phyloP scores from a whole-genome alignment of 208 protist species.

The Acanthamoeba castellanii region DNA sequence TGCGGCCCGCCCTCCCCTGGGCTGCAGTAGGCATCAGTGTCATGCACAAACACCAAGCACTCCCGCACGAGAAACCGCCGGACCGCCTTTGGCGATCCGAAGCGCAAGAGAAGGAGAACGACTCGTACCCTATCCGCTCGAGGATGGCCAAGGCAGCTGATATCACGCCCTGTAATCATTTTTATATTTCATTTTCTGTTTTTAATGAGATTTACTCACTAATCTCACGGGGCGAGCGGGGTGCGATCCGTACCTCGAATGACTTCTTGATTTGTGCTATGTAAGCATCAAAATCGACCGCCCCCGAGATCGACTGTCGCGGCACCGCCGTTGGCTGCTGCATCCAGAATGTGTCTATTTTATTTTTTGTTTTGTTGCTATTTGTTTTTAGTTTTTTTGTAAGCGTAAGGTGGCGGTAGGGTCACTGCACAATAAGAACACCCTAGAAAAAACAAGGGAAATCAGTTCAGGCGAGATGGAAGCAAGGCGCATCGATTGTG shows the following conservation, averaged over 20 bases:
- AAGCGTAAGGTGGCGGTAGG: not conserved
- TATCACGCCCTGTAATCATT: not conserved
- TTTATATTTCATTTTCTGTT: not conserved
- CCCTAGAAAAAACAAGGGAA: not conserved
- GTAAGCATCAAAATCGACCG: constrained; percentile 13
- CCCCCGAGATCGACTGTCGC: not conserved
- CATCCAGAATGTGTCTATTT: not conserved
- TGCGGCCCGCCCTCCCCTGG: not conserved
- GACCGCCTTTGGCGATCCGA: not conserved
- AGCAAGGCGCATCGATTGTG: too few species aligned
- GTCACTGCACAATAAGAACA: not conserved
- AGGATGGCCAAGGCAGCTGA: constrained; percentile 1
- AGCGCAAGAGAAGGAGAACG: not conserved
- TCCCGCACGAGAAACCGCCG: not conserved
- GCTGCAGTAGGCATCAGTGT: not conserved
- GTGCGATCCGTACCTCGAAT: not conserved
- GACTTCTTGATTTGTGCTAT: not conserved
- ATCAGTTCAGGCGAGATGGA: not conserved
- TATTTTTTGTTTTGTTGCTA: not conserved
- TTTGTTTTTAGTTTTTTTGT: not conserved
- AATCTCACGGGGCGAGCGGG: not conserved
- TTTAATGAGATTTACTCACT: not conserved
- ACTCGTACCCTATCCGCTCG: not conserved
- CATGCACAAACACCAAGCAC: not conserved
- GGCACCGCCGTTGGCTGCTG: not conserved